Evolutionary conservation across 2,329 filamentous ascomycete genomes (phyloP), one percentile per base, ranked within the genome.

Genomic region (Ophiostoma pallidulum): DNA sequence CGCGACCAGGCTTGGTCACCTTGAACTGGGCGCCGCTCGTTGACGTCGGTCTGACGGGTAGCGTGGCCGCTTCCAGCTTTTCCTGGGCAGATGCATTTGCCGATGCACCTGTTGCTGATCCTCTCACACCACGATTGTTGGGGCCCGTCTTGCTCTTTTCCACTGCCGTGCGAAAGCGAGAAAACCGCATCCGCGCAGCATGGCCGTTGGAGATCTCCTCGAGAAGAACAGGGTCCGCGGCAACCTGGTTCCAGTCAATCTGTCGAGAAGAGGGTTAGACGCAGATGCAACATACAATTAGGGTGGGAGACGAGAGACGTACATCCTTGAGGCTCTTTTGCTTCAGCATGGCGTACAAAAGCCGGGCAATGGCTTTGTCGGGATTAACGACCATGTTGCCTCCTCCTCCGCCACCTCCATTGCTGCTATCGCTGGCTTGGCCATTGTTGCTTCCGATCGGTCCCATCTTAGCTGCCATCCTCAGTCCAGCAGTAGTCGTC

Each of bases 281-380:
- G n/a, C n/a, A n/a, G n/a, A n/a, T n/a, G n/a, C n/a, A n/a, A n/a
- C n/a, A n/a, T n/a, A n/a, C n/a, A n/a, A n/a, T n/a, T n/a, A n/a
- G n/a, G n/a, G n/a, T n/a, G n/a, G n/a, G n/a, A 9, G 10, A 10
- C 18, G 7, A 8, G 5, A 12, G 13, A 26, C 76, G 69, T 62
- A 80, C 76, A 63, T 79, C 74, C 57, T 77, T 79, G 45, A 79
- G 69, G 49, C 69, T 73, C 62, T 77, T 78, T 63, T 80, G 76
- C 60, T 71, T 70, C 50, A 80, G 57, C 50, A 80, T 79, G 32
- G 75, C 76, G 56, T 77, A 77, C 50, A 80, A 69, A 48, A 80
- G 76, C 46, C 75, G 67, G 51, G 73, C 71, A 68, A 76, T 77
- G 47, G 69, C 66, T 58, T 72, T 77, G 58, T 80, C 75, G 54